Conservation (phyloP, 202 grass and related monocot genomes). For the Saccharum hybrid region DNA sequence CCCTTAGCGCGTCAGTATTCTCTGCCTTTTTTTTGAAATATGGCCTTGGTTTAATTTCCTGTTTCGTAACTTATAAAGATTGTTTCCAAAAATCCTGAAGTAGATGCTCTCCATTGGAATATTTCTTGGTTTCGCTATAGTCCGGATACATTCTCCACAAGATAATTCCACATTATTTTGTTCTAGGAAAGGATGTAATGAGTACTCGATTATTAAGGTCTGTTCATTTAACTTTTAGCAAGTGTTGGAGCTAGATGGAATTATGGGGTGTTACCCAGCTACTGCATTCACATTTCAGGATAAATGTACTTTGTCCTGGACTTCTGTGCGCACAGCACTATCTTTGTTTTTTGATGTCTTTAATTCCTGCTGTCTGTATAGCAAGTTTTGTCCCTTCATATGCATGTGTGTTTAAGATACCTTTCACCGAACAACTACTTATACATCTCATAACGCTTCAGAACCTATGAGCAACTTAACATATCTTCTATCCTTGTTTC, state of each 20-base stretch:
- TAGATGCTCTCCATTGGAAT: not conserved
- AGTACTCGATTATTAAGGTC: conserved; percentile 2
- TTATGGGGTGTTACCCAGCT: conserved; percentile 20
- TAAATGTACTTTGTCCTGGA: not conserved
- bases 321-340: not conserved
- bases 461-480: not conserved
- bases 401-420: not conserved
- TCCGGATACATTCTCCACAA: conserved; percentile 22
- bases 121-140: conserved; percentile 1
- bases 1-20: conserved; percentile 94
- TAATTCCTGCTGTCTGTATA: not conserved
- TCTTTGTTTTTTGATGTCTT: not conserved
- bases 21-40: conserved; percentile 32
- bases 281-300: not conserved
- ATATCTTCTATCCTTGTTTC: conserved; percentile 35
- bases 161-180: conserved; percentile 11
- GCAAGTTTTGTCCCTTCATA: not conserved
- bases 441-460: conserved; percentile 15
- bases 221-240: not conserved
- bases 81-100: not conserved
- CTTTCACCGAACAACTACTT: not conserved
- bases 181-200: not conserved
- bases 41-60: not conserved
- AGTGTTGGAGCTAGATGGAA: not conserved
- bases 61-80: not conserved